Conservation (phyloP, 2,329 filamentous ascomycete genomes). For the Scedosporium dehoogii region DNA sequence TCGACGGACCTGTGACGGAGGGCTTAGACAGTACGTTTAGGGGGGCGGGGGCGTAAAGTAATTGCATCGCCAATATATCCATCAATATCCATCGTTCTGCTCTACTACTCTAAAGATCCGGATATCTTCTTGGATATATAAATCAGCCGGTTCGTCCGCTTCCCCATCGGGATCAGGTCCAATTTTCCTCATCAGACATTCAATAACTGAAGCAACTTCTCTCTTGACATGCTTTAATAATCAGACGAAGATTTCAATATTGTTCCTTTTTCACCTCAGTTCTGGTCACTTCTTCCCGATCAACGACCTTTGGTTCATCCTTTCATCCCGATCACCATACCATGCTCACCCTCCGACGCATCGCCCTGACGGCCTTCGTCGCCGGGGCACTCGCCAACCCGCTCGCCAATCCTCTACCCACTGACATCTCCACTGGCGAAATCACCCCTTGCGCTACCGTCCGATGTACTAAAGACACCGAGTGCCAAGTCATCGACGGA, state of each 20-base stretch:
- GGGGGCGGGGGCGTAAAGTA: background rate
- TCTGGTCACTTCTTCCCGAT: background rate
- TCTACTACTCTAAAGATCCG: background rate
- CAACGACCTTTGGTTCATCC: background rate
- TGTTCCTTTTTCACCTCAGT: background rate
- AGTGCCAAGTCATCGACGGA: slow-evolving; percentile 1
- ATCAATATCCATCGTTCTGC: background rate
- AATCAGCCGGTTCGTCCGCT: background rate
- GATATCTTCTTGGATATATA: background rate
- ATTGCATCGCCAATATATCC: background rate
- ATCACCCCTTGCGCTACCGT: background rate
- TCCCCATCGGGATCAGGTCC: background rate
- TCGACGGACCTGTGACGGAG: background rate
- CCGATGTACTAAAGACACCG: background rate
- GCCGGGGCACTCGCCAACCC: background rate
- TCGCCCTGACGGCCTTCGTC: background rate
- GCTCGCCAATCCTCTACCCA: background rate
- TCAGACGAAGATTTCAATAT: background rate
- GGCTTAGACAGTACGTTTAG: background rate
- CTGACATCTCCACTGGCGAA: background rate
- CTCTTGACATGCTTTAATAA: no score
- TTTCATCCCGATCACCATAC: no score
- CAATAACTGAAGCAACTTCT: background rate
- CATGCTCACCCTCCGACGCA: background rate
- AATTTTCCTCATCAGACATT: background rate